Base-by-base conservation (phyloP, 768 basidiomycete genomes). In the Hirschioporus abietinus region DNA sequence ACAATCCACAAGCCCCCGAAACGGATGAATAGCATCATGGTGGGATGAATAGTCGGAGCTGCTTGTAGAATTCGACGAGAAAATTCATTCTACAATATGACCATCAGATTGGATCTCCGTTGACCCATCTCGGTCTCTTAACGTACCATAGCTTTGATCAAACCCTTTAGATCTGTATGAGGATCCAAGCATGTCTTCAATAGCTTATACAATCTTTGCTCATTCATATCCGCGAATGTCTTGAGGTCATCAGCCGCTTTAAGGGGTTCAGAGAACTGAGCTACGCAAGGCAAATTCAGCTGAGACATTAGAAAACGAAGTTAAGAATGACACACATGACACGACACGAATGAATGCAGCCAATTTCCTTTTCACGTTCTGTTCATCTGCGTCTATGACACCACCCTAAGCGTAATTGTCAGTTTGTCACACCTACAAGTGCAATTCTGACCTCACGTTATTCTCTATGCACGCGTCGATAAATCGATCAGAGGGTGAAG, bases 181-280 rank as follows among this genome's bases (percentile, higher is more conserved):
- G 90, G 81, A 74, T 97, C 95, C 80, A 93, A 83, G 70, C 92
- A 89, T 0, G 84, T 89, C 75, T 87, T 90, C 57, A 95, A 80
- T 12, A 95, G 80, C 76, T 90, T 95, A 81, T 95, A 98, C 8
- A 96, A 79, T 52, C 94, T 83, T 25, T 83, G 82, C 73, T 96
- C 95, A 74, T 99, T 98, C 58, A 89, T 77, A 67, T 90, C 91
- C 0, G 96, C 95, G 70, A 99, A 99, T 0, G 83, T 75, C 17
- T 85, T 79, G 23, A 99, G 76, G 73, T 98, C 96, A 67, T 92
- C 92, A 1, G 79, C 76, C 0, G 88, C 91, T 72, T 92, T 92
- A 57, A 84, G 81, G 1, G 87, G 82, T 63, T 99, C 95, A 6
- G 85, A 80, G 69, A 87, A 90, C 35, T 77, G 75, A 1, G 74